phyloP scores from a whole-genome alignment of 1,284 basidiomycete genomes.

The Ustilago xerochloae region DNA sequence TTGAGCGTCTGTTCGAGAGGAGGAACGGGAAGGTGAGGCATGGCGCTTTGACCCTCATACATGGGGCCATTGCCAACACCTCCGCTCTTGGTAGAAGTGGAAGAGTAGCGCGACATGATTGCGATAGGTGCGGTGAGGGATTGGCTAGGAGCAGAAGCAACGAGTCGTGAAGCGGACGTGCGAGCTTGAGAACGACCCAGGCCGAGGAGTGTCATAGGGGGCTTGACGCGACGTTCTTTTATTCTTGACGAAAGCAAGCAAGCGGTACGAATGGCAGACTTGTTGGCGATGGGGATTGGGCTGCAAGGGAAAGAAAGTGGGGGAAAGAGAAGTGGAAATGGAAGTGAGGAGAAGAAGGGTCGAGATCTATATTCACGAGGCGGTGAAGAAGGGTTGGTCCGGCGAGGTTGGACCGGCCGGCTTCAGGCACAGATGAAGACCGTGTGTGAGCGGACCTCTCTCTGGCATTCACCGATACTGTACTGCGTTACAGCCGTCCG shows the following conservation, averaged over 20 bases:
- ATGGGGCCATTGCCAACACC: constrained; percentile 50
- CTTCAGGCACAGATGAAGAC: neutral
- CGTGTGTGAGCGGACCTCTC: neutral
- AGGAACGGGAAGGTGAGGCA: constrained; percentile 66
- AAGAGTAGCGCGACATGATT: constrained; percentile 46
- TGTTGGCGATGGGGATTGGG: neutral
- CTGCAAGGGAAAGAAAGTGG: neutral
- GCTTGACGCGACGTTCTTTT: constrained; percentile 1
- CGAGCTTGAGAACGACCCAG: constrained; percentile 43
- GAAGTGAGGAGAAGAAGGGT: neutral
- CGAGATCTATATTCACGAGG: neutral
- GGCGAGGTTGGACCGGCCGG: constrained; percentile 8
- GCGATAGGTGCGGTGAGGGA: constrained; percentile 6
- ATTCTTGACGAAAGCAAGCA: too few species aligned
- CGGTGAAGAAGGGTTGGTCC: neutral
- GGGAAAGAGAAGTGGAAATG: neutral
- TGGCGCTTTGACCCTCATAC: constrained; percentile 59
- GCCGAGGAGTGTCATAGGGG: constrained; percentile 46
- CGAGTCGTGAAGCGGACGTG: constrained; percentile 38
- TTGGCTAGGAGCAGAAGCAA: constrained; percentile 11
- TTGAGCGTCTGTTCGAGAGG: constrained; percentile 61
- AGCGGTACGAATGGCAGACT: neutral
- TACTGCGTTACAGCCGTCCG: neutral
- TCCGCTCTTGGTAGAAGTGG: constrained; percentile 35
- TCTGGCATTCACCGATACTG: neutral